Conservation (phyloP, 1,284 basidiomycete species). For the Trametes hirsuta region DNA sequence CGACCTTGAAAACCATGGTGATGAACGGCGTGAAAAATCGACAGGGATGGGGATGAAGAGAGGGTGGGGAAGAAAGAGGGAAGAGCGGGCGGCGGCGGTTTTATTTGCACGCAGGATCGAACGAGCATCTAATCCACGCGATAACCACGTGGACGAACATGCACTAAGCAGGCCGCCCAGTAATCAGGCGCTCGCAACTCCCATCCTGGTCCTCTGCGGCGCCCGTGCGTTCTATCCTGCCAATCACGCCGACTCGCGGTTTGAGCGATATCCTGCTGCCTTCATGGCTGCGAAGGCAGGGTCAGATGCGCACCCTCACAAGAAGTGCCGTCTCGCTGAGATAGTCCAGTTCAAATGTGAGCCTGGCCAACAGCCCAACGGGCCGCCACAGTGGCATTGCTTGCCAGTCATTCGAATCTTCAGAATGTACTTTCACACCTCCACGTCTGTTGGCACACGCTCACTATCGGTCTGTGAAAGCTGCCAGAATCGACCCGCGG, state of each 20-base stretch:
- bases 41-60: conserved; percentile 33
- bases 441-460: neutral
- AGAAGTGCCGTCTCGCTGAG: conserved; percentile 63
- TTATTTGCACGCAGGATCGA: conserved; percentile 34
- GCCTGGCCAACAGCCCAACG: conserved; percentile 36
- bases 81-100: conserved; percentile 35
- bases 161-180: neutral
- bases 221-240: neutral
- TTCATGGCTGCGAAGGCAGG: neutral
- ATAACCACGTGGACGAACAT: conserved; percentile 19
- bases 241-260: neutral
- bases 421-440: conserved; percentile 50
- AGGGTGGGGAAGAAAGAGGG: conserved; percentile 41
- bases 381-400: conserved; percentile 52
- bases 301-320: neutral
- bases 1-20: conserved; percentile 82
- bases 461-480: conserved; percentile 41
- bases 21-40: conserved; percentile 31
- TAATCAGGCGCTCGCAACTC: neutral
- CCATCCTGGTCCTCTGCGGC: neutral
- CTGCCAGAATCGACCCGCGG: conserved; percentile 62
- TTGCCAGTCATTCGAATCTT: conserved; percentile 75
- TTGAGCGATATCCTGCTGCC: neutral
- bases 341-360: conserved; percentile 72
- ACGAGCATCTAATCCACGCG: conserved; percentile 25